A percentile compares a stretch with the other conserved stretches of the same genome.
Evolutionary conservation across 2,329 filamentous ascomycete species (phyloP).

Genomic region (Diaporthe citriasiana): DNA sequence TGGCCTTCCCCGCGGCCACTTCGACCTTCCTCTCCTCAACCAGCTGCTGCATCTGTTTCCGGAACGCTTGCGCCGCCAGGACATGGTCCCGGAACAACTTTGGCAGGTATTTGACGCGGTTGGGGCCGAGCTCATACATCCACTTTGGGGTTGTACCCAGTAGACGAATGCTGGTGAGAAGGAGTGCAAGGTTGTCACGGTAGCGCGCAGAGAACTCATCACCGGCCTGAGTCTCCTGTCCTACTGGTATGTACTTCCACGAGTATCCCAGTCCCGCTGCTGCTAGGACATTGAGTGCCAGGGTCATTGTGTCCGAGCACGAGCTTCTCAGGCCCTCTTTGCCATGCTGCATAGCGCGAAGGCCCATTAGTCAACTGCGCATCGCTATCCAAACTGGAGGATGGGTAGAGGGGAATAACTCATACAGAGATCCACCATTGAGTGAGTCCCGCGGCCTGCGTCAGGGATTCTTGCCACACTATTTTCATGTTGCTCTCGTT

Average conservation of each 20-base stretch:
- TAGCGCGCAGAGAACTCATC: constrained; percentile 24
- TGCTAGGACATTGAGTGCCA: constrained; percentile 28
- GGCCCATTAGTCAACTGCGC: neutral
- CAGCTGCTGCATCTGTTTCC: constrained; percentile 13
- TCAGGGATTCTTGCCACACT: constrained; percentile 30
- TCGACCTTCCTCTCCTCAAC: constrained; percentile 18
- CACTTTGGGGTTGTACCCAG: neutral
- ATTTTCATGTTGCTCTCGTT: constrained; percentile 36
- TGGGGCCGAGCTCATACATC: constrained; percentile 13
- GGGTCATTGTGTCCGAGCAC: constrained; percentile 27
- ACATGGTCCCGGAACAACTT: constrained; percentile 11
- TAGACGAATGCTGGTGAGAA: constrained; percentile 11
- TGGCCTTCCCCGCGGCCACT: neutral
- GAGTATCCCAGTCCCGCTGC: constrained; percentile 19
- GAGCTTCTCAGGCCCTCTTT: neutral
- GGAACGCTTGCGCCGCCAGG: neutral
- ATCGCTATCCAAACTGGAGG: fast-evolving
- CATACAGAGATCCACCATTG: constrained; percentile 24
- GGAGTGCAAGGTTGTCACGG: constrained; percentile 10
- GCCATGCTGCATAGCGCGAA: neutral
- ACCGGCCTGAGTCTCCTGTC: neutral
- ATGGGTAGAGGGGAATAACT: no score
- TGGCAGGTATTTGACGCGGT: neutral
- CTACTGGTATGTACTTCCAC: constrained; percentile 24
- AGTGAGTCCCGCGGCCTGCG: neutral